Evolutionary conservation across 2,329 filamentous ascomycete genomes (phyloP).

Genomic region (Orbilia ellipsospora): DNA sequence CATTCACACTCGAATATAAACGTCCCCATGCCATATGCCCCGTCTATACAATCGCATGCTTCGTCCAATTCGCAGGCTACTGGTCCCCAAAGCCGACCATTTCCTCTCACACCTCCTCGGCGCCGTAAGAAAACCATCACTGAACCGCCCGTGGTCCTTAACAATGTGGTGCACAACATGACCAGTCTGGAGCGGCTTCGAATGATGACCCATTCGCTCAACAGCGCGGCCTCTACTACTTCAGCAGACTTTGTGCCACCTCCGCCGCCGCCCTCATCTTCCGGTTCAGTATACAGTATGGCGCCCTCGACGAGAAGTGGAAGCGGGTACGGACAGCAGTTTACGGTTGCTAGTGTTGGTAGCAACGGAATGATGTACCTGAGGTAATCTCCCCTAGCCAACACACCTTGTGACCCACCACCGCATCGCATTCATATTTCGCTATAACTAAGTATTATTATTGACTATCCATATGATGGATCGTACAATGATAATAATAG

Average conservation of each 20-base stretch:
- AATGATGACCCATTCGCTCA: constrained; percentile 55
- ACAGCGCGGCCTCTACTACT: constrained; percentile 31
- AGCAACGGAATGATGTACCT: constrained; percentile 56
- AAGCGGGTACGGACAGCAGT: constrained; percentile 49
- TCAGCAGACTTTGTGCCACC: constrained; percentile 42
- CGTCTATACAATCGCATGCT: constrained; percentile 46
- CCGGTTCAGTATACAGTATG: constrained; percentile 47
- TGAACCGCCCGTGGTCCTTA: constrained; percentile 48
- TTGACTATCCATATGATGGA: not conserved
- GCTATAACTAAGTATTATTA: no score
- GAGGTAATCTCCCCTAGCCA: constrained; percentile 40
- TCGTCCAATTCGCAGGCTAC: constrained; percentile 29
- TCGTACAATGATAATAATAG: not conserved
- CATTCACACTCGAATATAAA: constrained; percentile 49
- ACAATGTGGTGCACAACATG: constrained; percentile 55
- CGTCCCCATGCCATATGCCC: constrained; percentile 45
- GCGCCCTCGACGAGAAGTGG: constrained; percentile 51
- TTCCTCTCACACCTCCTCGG: constrained; percentile 53
- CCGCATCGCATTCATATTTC: not conserved
- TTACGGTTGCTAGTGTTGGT: constrained; percentile 54
- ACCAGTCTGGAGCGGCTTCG: constrained; percentile 53
- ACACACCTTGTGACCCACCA: constrained; percentile 23
- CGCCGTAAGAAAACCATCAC: constrained; percentile 53
- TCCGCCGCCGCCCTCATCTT: constrained; percentile 48
- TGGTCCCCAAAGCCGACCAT: constrained; percentile 20